phyloP scores from a whole-genome alignment of 1,284 basidiomycete species.

The Sanghuangporus weigelae region DNA sequence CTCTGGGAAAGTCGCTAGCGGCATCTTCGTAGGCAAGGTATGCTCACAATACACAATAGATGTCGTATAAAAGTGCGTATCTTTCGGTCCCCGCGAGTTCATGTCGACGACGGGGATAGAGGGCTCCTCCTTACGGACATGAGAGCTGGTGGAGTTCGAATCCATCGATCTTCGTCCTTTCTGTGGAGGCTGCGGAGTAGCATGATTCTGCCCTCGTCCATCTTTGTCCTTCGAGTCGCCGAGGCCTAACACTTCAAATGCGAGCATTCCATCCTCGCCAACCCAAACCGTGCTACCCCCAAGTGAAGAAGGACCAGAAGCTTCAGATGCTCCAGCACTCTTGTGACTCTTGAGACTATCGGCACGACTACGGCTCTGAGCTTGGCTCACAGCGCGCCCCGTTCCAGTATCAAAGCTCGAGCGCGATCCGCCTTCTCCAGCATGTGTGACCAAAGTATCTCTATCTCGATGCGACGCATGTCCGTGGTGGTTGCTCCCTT shows the following conservation, averaged over 20 bases:
- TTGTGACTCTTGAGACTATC: constrained; percentile 23
- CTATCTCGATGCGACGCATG: background rate
- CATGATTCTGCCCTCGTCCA: constrained; percentile 29
- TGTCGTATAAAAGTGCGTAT: constrained; percentile 93
- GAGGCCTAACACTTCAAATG: constrained; percentile 21
- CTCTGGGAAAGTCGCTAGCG: constrained; percentile 80
- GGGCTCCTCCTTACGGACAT: constrained; percentile 24
- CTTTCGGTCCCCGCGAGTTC: constrained; percentile 54
- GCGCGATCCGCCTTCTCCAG: constrained; percentile 45
- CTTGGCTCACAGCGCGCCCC: constrained; percentile 33
- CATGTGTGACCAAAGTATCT: constrained; percentile 10
- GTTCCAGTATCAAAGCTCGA: constrained; percentile 53
- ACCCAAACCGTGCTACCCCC: constrained; percentile 78
- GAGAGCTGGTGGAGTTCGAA: constrained; percentile 63
- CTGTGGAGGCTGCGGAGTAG: constrained; percentile 28
- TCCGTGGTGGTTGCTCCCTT: background rate
- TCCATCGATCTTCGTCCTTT: constrained; percentile 64
- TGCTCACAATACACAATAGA: constrained; percentile 76
- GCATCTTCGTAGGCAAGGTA: constrained; percentile 81
- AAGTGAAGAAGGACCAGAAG: constrained; percentile 51
- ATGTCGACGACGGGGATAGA: constrained; percentile 37
- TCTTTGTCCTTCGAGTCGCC: constrained; percentile 5
- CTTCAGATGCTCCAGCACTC: constrained; percentile 41
- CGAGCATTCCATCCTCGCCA: constrained; percentile 56
- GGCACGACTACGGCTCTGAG: constrained; percentile 25